phyloP scores from a whole-genome alignment of 2,329 filamentous ascomycete genomes.

The Cercospora sp. region DNA sequence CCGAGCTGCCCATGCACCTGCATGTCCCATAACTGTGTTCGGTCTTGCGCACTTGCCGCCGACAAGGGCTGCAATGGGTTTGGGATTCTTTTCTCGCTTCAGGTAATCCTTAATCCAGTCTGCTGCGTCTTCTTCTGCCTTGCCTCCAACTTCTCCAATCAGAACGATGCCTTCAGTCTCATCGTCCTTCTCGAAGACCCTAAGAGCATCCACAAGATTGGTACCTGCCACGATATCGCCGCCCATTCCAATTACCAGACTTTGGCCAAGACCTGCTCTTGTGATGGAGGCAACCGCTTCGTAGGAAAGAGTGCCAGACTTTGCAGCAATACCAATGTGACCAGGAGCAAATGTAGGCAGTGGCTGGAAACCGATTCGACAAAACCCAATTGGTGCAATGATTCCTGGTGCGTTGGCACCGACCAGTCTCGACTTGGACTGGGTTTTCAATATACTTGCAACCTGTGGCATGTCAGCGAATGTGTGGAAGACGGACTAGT shows the following conservation, averaged over 20 bases:
- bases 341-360: constrained; percentile 70
- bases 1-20: constrained; percentile 68
- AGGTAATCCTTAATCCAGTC: constrained; percentile 70
- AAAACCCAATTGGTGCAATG: constrained; percentile 69
- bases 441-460: constrained; percentile 68
- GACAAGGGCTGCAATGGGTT: constrained; percentile 73
- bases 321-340: constrained; percentile 73
- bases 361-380: constrained; percentile 74
- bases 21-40: constrained; percentile 74
- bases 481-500: not conserved
- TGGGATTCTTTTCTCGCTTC: constrained; percentile 58
- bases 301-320: constrained; percentile 77
- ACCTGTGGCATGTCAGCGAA: constrained; percentile 47
- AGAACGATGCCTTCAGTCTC: constrained; percentile 71
- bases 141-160: constrained; percentile 71
- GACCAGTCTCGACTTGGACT: constrained; percentile 70
- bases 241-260: constrained; percentile 73
- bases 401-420: constrained; percentile 82
- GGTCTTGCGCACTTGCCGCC: constrained; percentile 64
- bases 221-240: constrained; percentile 75
- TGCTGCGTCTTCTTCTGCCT: constrained; percentile 68
- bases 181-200: constrained; percentile 64
- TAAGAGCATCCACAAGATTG: constrained; percentile 69
- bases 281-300: constrained; percentile 75
- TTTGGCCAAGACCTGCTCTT: constrained; percentile 72